A percentile compares a stretch with the other conserved stretches of the same genome.
Conservation (phyloP, 208 protist species). For the Trypanosoma rangeli region DNA sequence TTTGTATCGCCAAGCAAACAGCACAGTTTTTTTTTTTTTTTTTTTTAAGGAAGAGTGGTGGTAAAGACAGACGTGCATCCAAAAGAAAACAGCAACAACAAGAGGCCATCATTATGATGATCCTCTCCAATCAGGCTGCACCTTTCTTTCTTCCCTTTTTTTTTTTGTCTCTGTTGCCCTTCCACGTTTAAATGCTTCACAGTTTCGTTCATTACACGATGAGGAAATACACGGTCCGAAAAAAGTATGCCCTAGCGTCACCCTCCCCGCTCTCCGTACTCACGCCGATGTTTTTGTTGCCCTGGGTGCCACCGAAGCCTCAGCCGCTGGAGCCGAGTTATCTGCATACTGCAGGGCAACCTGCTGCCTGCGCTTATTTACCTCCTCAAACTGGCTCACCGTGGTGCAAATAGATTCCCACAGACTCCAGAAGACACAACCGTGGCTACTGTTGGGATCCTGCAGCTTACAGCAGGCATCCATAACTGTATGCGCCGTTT, state of each 20-base stretch:
- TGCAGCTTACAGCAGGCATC: slow-evolving; percentile 74
- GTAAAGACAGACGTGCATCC: too few relatives aligned
- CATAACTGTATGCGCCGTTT: slow-evolving; percentile 58
- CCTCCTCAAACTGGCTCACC: slow-evolving; percentile 61
- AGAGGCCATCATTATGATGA: too few relatives aligned
- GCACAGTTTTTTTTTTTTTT: too few relatives aligned
- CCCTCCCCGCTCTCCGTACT: not conserved
- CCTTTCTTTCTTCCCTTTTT: not conserved
- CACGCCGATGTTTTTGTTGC: not conserved
- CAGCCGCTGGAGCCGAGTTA: not conserved
- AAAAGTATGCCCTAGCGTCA: not conserved
- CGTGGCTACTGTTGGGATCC: slow-evolving; percentile 50
- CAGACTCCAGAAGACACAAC: slow-evolving; percentile 64
- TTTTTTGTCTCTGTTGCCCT: not conserved
- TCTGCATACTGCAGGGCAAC: slow-evolving; percentile 44
- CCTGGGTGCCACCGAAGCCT: not conserved
- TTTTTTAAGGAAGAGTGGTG: too few relatives aligned
- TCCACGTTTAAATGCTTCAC: not conserved
- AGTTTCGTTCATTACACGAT: not conserved
- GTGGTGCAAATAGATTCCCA: slow-evolving; percentile 75
- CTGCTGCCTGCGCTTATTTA: slow-evolving; percentile 63
- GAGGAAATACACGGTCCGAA: not conserved
- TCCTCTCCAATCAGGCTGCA: too few relatives aligned
- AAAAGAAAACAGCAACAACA: too few relatives aligned
- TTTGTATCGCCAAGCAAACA: too few relatives aligned